These are phyloP conservation scores for Trypanosoma cruzi DNA, from an alignment of 208 protist genomes.

Conservation along the genomic window DNA sequence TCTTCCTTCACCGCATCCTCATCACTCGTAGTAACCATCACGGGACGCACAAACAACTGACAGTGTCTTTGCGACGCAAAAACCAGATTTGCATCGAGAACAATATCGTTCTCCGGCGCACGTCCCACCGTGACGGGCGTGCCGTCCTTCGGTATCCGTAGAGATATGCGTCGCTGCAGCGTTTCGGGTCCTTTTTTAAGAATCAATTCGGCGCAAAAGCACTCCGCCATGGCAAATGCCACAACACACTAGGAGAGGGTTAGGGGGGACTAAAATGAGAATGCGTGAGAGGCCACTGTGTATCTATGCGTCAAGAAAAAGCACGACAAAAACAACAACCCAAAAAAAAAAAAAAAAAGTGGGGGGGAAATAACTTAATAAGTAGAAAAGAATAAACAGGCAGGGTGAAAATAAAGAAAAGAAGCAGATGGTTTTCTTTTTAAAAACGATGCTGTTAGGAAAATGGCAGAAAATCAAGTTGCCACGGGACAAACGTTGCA, in stretches of 20 bases:
- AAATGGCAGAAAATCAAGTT: conserved; percentile 16
- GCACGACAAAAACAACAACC: too few species aligned
- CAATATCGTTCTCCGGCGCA: conserved; percentile 48
- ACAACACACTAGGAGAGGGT: background rate
- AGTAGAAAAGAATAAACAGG: background rate
- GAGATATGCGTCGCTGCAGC: conserved; percentile 42
- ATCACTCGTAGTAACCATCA: background rate
- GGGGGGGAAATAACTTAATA: too few species aligned
- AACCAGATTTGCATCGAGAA: conserved; percentile 70
- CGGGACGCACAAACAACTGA: conserved; percentile 43
- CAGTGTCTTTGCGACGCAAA: conserved; percentile 88
- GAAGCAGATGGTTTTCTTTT: too few species aligned
- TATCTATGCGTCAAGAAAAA: background rate
- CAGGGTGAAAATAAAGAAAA: background rate
- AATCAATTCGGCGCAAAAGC: conserved; percentile 38
- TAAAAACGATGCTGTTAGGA: background rate
- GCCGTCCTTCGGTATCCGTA: conserved; percentile 47
- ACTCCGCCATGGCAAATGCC: conserved; percentile 15
- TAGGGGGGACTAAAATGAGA: too few species aligned
- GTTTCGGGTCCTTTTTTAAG: conserved; percentile 59
- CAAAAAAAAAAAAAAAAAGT: too few species aligned
- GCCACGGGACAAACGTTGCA: background rate
- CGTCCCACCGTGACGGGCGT: conserved; percentile 67
- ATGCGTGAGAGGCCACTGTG: too few species aligned
- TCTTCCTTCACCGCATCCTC: background rate